Evolutionary conservation across 2,329 filamentous ascomycete genomes (phyloP).

Genomic region (Paecilomyces formosus): DNA sequence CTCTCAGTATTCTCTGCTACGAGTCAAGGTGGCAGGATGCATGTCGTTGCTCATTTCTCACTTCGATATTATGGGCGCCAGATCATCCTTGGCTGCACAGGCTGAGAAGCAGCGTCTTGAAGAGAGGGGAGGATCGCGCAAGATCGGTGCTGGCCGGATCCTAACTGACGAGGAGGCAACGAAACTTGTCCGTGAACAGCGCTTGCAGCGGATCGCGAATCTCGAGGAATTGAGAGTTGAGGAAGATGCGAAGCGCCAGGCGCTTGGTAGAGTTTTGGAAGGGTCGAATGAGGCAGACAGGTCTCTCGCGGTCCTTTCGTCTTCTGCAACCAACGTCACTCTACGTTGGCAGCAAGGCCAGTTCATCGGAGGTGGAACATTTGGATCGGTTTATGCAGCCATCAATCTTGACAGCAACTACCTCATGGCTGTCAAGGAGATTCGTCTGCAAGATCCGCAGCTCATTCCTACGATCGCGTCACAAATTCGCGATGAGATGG

Average conservation of each 20-base stretch:
- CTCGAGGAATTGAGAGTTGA: conserved; percentile 74
- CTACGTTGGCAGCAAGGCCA: conserved; percentile 98
- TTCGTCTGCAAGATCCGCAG: conserved; percentile 91
- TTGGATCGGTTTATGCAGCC: conserved; percentile 93
- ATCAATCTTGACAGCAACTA: conserved; percentile 96
- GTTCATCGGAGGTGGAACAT: conserved; percentile 92
- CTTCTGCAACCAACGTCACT: conserved; percentile 88
- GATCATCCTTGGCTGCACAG: conserved; percentile 86
- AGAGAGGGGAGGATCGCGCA: conserved; percentile 66
- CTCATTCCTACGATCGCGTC: conserved; percentile 88
- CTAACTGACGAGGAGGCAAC: conserved; percentile 81
- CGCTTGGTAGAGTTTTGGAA: conserved; percentile 83
- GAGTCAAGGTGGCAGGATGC: conserved; percentile 86
- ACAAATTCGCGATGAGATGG: conserved; percentile 96
- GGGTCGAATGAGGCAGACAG: conserved; percentile 93
- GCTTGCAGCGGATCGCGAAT: conserved; percentile 62
- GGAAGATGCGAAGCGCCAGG: conserved; percentile 76
- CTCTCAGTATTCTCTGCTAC: conserved; percentile 73
- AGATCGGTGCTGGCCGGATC: conserved; percentile 66
- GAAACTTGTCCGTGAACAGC: conserved; percentile 65
- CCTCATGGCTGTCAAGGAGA: conserved; percentile 98
- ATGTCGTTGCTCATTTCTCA: conserved; percentile 97
- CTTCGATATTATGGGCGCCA: conserved; percentile 97
- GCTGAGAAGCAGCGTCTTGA: conserved; percentile 86
- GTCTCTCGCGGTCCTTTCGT: conserved; percentile 86